phyloP scores from a whole-genome alignment of 139 green algal species.

The Tetraselmis chui region DNA sequence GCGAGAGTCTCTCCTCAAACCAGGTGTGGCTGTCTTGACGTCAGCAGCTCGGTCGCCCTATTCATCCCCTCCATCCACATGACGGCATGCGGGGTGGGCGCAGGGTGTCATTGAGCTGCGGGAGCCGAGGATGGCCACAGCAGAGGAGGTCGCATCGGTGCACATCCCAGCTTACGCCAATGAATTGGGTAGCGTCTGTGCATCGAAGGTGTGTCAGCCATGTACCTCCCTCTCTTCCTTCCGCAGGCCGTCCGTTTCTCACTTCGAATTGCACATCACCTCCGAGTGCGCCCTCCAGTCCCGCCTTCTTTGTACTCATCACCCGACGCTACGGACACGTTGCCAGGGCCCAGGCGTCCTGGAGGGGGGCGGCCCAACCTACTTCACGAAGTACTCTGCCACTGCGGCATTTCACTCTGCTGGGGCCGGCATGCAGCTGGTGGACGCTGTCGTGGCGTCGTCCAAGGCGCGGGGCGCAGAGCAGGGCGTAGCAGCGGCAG shows the following conservation, averaged over 20 bases:
- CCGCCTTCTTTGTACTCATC: no score
- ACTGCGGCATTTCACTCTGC: slow-evolving; percentile 5
- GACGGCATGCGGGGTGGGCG: background rate
- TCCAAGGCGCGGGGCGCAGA: background rate
- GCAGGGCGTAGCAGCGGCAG: slow-evolving; percentile 14
- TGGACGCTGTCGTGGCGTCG: slow-evolving; percentile 12
- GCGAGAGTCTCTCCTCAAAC: background rate
- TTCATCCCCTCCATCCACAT: background rate
- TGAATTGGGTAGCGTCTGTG: background rate
- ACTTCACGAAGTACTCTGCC: slow-evolving; percentile 10
- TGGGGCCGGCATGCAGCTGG: slow-evolving; percentile 18
- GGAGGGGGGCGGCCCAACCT: slow-evolving; percentile 14
- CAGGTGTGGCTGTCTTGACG: no score
- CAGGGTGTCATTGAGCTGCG: background rate
- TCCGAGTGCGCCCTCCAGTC: no score
- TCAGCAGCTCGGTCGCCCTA: no score
- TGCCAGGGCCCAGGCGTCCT: slow-evolving; percentile 2
- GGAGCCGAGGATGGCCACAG: background rate
- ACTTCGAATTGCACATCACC: no score
- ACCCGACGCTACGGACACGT: no score
- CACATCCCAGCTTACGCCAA: background rate
- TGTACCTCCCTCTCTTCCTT: no score
- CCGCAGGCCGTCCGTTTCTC: no score
- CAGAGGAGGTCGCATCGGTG: background rate
- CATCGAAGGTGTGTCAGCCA: background rate